Conservation (phyloP, 129 eudicot genomes). For the Solidago caesia region DNA sequence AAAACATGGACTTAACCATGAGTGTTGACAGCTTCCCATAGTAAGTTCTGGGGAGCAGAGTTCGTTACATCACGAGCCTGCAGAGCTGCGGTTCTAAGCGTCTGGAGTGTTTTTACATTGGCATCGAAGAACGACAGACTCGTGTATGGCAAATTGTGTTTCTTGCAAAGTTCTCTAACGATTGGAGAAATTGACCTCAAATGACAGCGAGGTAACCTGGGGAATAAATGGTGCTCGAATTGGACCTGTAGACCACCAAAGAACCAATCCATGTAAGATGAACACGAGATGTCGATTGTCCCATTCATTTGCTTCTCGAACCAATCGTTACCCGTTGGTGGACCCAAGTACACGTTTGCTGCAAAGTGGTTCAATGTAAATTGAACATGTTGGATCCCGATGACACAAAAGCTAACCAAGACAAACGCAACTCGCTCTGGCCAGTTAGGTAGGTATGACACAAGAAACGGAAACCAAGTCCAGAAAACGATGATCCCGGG, state of each 20-base stretch:
- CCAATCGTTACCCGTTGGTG: slow-evolving; percentile 42
- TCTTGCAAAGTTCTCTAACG: slow-evolving; percentile 40
- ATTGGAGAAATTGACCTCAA: slow-evolving; percentile 37
- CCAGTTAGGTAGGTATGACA: slow-evolving; percentile 36
- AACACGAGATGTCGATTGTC: slow-evolving; percentile 38
- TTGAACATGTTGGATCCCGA: slow-evolving; percentile 42
- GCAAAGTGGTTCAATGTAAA: slow-evolving; percentile 43
- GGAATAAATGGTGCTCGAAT: slow-evolving; percentile 43
- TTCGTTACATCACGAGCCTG: slow-evolving; percentile 39
- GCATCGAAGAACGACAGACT: slow-evolving; percentile 39
- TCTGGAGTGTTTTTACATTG: slow-evolving; percentile 30
- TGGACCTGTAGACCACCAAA: slow-evolving; percentile 42
- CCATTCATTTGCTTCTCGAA: slow-evolving; percentile 43
- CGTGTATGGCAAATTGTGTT: slow-evolving; percentile 32
- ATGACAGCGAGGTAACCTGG: slow-evolving; percentile 39
- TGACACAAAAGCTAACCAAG: slow-evolving; percentile 36
- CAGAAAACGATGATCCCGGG: slow-evolving; percentile 35
- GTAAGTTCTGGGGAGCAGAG: slow-evolving; percentile 28
- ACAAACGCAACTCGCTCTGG: slow-evolving; percentile 40
- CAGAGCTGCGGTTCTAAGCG: slow-evolving; percentile 39
- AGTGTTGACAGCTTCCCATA: slow-evolving; percentile 44
- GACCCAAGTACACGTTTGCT: slow-evolving; percentile 39
- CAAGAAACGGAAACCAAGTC: slow-evolving; percentile 45
- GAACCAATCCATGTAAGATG: slow-evolving; percentile 44
- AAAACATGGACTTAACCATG: slow-evolving; percentile 27